These are phyloP conservation scores for Pythium guiyangense DNA, from an alignment of 352 stramenopile genomes.

Conservation along the genomic window DNA sequence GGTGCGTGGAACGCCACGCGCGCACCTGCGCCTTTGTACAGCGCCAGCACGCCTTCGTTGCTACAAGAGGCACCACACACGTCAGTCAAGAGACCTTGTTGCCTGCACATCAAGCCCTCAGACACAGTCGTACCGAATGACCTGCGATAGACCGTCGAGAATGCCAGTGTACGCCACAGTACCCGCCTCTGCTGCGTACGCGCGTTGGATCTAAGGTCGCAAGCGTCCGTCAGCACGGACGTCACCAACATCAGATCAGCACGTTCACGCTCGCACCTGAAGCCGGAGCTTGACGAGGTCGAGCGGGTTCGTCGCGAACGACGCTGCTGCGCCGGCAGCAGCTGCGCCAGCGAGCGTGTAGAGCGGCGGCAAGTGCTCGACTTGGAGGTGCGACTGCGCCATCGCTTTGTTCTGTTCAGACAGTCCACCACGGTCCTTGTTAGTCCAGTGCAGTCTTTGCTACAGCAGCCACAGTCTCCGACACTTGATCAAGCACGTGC, in stretches of 20 bases:
- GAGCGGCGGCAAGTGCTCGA: slow-evolving; percentile 45
- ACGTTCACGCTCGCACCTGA: slow-evolving; percentile 60
- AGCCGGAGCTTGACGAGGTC: slow-evolving; percentile 96
- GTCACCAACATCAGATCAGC: background rate
- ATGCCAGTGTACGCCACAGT: slow-evolving; percentile 54
- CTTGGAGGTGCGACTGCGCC: slow-evolving; percentile 31
- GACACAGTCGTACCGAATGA: slow-evolving; percentile 47
- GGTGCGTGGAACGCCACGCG: slow-evolving; percentile 94
- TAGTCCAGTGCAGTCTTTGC: too few species aligned
- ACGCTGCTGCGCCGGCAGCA: slow-evolving; percentile 86
- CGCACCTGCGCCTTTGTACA: slow-evolving; percentile 94
- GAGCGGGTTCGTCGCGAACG: slow-evolving; percentile 95
- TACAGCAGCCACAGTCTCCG: too few species aligned
- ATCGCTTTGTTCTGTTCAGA: slow-evolving; percentile 45
- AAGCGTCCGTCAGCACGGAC: background rate
- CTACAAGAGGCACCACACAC: slow-evolving; percentile 38
- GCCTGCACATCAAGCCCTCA: background rate
- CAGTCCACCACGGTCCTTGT: background rate
- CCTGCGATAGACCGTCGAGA: slow-evolving; percentile 84
- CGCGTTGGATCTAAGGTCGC: slow-evolving; percentile 37
- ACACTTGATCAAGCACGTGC: background rate
- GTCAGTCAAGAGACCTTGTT: background rate
- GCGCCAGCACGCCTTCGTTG: slow-evolving; percentile 80
- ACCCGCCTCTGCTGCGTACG: slow-evolving; percentile 28
- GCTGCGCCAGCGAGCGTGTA: slow-evolving; percentile 72